These are phyloP conservation scores for Physcomitrellopsis africana DNA, from an alignment of 225 moss, liverwort and hornwort genomes.

Conservation along the genomic window DNA sequence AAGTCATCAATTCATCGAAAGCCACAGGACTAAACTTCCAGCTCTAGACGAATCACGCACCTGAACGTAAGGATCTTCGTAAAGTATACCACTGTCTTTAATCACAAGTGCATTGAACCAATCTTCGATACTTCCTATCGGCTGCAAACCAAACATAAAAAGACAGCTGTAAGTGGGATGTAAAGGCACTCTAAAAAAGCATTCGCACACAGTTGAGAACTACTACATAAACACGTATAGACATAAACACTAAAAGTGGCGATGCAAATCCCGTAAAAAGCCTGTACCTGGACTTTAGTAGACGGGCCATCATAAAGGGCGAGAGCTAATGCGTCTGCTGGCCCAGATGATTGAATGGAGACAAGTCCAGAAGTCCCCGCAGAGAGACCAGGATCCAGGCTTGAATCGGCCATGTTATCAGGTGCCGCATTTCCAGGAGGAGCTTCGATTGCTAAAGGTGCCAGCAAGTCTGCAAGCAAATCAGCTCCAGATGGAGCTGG, in stretches of 20 bases:
- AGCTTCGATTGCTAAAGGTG: conserved; percentile 83
- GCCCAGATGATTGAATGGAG: conserved; percentile 32
- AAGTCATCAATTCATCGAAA: background rate
- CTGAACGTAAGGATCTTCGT: conserved; percentile 91
- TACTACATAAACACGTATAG: conserved; percentile 17
- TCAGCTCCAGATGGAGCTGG: conserved; percentile 53
- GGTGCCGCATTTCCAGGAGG: conserved; percentile 57
- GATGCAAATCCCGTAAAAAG: background rate
- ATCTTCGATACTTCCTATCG: conserved; percentile 77
- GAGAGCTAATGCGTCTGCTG: conserved; percentile 67
- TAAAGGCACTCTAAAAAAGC: conserved; percentile 1
- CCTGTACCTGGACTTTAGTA: conserved; percentile 68
- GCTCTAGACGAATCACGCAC: conserved; percentile 35
- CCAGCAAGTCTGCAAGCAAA: conserved; percentile 87
- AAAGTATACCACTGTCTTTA: conserved; percentile 89
- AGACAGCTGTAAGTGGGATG: conserved; percentile 18
- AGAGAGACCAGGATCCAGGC: conserved; percentile 57
- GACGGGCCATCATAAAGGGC: conserved; percentile 66
- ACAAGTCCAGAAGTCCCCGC: conserved; percentile 46
- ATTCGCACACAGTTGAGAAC: background rate
- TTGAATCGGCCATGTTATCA: conserved; percentile 38
- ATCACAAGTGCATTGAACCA: conserved; percentile 79
- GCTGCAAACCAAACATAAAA: conserved; percentile 50
- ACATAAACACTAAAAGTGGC: background rate
- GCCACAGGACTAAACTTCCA: conserved; percentile 1